A percentile compares a stretch with the other conserved stretches of the same genome.
Evolutionary conservation across 352 stramenopile species (phyloP).

Genomic region (Globisporangium spiculum): DNA sequence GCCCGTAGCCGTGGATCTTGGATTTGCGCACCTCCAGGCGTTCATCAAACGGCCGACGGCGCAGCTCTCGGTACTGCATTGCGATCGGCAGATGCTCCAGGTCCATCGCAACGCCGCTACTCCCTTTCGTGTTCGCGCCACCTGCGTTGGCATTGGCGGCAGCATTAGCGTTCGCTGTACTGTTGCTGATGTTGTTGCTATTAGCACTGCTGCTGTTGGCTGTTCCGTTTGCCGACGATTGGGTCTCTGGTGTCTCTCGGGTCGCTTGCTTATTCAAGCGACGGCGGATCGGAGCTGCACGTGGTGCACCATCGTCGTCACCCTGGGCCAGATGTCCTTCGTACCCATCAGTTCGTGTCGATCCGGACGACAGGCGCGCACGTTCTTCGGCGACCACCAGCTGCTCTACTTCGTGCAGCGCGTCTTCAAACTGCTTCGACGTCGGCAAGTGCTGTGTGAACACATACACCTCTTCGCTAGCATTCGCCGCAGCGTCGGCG

Average conservation of each 20-base stretch:
- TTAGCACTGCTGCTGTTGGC: slow-evolving; percentile 10
- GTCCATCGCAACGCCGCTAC: slow-evolving; percentile 58
- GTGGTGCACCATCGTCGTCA: slow-evolving; percentile 30
- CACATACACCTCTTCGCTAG: slow-evolving; percentile 62
- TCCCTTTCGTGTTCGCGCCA: slow-evolving; percentile 16
- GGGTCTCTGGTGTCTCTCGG: slow-evolving; percentile 36
- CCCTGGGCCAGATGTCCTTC: slow-evolving; percentile 36
- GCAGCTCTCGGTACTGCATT: slow-evolving; percentile 92
- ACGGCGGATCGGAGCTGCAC: slow-evolving; percentile 19
- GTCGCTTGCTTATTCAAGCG: slow-evolving; percentile 53
- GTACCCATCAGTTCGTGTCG: slow-evolving; percentile 84
- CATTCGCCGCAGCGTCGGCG: background rate
- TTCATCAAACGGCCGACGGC: slow-evolving; percentile 86
- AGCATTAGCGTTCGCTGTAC: slow-evolving; percentile 5
- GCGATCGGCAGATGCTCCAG: slow-evolving; percentile 79
- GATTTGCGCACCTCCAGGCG: slow-evolving; percentile 91
- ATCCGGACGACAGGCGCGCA: slow-evolving; percentile 79
- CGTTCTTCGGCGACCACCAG: slow-evolving; percentile 79
- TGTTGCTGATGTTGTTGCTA: background rate
- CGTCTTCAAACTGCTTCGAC: slow-evolving; percentile 66
- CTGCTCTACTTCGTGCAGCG: slow-evolving; percentile 80
- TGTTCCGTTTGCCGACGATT: slow-evolving; percentile 17
- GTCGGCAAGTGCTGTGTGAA: slow-evolving; percentile 85
- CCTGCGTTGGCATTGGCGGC: slow-evolving; percentile 4
- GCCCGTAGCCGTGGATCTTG: slow-evolving; percentile 95